Evolutionary conservation across 306 rosid species (phyloP).

Genomic region (Malus asiatica): DNA sequence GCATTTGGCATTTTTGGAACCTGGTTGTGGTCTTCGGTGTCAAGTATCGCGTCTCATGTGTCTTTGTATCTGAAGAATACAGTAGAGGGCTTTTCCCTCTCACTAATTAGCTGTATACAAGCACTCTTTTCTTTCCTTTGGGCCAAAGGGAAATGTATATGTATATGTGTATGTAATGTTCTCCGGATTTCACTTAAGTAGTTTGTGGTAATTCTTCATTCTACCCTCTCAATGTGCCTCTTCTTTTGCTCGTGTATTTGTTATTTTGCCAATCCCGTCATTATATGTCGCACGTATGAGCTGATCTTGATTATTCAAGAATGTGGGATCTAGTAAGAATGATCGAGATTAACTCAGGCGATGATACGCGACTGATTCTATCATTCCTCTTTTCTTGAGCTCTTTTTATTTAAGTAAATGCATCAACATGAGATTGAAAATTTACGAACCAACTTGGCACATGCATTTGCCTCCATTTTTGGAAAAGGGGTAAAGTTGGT

Average conservation of each 20-base stretch:
- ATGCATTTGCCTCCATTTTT: too few species aligned
- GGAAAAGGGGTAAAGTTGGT: too few species aligned
- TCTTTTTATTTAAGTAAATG: background rate
- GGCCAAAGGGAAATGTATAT: conserved; percentile 48
- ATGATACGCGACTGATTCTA: too few species aligned
- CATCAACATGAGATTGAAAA: background rate
- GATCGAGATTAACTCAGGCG: background rate
- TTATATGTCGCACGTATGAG: background rate
- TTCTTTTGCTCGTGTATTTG: background rate
- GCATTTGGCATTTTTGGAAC: conserved; percentile 35
- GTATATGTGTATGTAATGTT: conserved; percentile 63
- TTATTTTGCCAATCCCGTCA: background rate
- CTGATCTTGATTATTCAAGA: background rate
- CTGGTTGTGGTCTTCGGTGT: conserved; percentile 44
- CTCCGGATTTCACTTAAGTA: conserved; percentile 29
- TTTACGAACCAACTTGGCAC: background rate
- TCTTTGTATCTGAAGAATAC: conserved; percentile 41
- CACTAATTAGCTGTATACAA: conserved; percentile 71
- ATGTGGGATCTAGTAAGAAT: background rate
- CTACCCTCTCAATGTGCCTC: conserved; percentile 10
- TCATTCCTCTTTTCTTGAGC: background rate
- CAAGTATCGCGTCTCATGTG: conserved; percentile 37
- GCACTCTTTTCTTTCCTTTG: conserved; percentile 36
- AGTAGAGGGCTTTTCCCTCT: conserved; percentile 33
- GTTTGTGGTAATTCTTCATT: conserved; percentile 39